Evolutionary conservation across 2,329 filamentous ascomycete species (phyloP).

Genomic region (Sporothrix dimorphospora): DNA sequence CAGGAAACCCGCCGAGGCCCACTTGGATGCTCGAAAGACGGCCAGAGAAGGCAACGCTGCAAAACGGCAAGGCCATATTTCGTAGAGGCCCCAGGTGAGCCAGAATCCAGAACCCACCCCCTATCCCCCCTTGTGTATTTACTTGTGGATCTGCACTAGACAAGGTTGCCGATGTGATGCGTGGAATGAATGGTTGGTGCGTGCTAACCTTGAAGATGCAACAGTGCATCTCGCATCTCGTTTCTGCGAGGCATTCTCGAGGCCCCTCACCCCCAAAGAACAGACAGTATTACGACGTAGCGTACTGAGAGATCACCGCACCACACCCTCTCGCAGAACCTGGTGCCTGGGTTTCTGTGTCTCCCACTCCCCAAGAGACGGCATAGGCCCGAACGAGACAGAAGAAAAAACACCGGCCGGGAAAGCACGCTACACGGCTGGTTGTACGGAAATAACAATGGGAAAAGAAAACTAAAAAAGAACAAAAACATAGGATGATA

Average conservation of each 20-base stretch:
- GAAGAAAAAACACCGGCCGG: neutral
- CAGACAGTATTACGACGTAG: neutral
- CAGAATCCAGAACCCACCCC: neutral
- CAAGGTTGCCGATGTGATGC: conserved; percentile 6
- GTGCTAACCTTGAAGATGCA: neutral
- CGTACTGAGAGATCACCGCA: neutral
- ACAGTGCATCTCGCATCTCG: neutral
- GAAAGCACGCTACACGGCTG: neutral
- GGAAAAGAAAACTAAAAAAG: neutral
- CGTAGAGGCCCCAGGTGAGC: neutral
- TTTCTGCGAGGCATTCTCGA: neutral
- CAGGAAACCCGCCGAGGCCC: neutral
- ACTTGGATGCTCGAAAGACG: neutral
- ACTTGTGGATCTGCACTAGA: conserved; percentile 11
- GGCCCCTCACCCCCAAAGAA: neutral
- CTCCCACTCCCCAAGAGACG: neutral
- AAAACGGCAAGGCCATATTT: neutral
- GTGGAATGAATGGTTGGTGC: neutral
- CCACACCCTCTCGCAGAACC: neutral
- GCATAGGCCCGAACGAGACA: neutral
- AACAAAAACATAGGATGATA: neutral
- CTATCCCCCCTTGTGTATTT: neutral
- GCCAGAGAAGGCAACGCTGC: neutral
- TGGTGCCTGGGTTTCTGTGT: neutral
- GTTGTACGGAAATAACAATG: neutral